Evolutionary conservation across 371 early-diverging fungal species (phyloP).

Genomic region (Actinomucor elegans): DNA sequence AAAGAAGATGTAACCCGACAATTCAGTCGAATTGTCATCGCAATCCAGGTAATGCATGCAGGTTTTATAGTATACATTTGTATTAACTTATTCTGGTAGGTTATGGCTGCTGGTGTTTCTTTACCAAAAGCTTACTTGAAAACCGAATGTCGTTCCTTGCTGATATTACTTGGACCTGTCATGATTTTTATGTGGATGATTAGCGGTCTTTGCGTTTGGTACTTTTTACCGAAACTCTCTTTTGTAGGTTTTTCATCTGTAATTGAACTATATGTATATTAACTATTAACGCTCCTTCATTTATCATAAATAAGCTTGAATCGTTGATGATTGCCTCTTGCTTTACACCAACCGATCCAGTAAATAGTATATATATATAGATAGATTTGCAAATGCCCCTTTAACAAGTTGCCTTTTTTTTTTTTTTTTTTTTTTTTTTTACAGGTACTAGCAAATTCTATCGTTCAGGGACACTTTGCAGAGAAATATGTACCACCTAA

Average conservation of each 20-base stretch:
- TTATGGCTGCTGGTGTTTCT: conserved; percentile 80
- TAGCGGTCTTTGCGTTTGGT: conserved; percentile 9
- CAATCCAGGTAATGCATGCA: conserved; percentile 54
- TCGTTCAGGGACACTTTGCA: conserved; percentile 94
- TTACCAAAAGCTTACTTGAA: conserved; percentile 57
- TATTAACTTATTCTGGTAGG: no score
- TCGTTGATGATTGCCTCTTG: conserved; percentile 45
- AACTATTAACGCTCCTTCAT: neutral
- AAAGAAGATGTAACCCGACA: conserved; percentile 55
- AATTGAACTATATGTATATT: no score
- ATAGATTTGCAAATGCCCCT: neutral
- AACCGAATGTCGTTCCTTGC: conserved; percentile 34
- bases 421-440: neutral
- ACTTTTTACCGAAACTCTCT: conserved; percentile 5
- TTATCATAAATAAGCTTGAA: conserved; percentile 28
- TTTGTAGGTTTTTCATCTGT: conserved; percentile 4
- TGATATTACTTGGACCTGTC: conserved; percentile 71
- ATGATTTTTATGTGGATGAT: conserved; percentile 64
- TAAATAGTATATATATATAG: conserved; percentile 20
- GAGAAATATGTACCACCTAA: conserved; percentile 81
- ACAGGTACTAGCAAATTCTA: conserved; percentile 84
- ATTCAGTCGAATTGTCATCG: conserved; percentile 74
- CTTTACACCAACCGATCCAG: conserved; percentile 49
- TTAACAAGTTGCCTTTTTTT: no score
- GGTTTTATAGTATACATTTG: no score